These are phyloP conservation scores for Curvularia eragrostidis DNA, from an alignment of 2,329 filamentous ascomycete species.

Conservation along the genomic window DNA sequence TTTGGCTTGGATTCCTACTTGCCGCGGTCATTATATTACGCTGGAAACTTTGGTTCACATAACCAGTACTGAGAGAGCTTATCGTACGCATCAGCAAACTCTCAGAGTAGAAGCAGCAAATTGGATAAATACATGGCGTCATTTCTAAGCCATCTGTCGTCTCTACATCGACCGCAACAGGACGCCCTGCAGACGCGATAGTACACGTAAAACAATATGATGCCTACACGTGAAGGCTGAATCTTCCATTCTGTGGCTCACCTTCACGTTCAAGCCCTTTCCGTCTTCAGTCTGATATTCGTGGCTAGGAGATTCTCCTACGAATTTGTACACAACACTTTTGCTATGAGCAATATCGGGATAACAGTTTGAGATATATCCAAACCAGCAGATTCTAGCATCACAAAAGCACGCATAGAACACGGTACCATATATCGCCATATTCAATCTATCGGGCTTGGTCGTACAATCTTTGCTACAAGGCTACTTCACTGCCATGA, in stretches of 20 bases:
- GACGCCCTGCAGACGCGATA: background rate
- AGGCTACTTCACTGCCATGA: slow-evolving; percentile 30
- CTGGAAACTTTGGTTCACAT: no score
- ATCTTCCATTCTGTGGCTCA: background rate
- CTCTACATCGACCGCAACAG: background rate
- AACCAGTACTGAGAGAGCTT: background rate
- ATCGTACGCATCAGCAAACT: background rate
- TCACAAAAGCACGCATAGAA: slow-evolving; percentile 27
- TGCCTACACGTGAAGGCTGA: background rate
- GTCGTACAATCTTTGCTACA: slow-evolving; percentile 1
- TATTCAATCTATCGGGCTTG: slow-evolving; percentile 18
- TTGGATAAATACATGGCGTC: background rate
- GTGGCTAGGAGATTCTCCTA: background rate
- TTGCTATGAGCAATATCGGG: background rate
- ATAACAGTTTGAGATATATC: slow-evolving; percentile 14
- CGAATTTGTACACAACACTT: background rate
- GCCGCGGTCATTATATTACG: no score
- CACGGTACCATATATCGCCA: slow-evolving; percentile 25
- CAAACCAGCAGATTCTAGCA: slow-evolving; percentile 26
- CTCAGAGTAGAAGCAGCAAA: background rate
- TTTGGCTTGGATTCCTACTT: no score
- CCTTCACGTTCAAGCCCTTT: background rate
- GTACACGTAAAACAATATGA: background rate
- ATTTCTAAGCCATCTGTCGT: background rate
- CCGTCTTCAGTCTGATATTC: background rate